Conservation (phyloP, 1,139 yeast species). For the Wickerhamiella pararugosa region DNA sequence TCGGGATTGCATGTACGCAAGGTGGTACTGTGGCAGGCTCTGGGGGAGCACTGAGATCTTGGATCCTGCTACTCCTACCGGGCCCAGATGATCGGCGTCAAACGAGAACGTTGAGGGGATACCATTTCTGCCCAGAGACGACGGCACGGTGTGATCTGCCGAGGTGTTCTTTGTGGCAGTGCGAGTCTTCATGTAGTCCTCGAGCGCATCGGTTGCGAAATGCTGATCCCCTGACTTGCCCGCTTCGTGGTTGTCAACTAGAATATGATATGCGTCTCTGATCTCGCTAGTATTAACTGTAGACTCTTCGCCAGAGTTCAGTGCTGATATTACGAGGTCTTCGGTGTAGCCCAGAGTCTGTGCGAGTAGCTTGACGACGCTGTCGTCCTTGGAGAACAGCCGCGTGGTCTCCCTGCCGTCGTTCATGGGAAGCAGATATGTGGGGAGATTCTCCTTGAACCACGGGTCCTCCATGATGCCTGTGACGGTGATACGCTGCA, state of each 20-base stretch:
- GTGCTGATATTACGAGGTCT: slow-evolving; percentile 71
- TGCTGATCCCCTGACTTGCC: slow-evolving; percentile 36
- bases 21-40: slow-evolving; percentile 82
- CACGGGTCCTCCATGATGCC: slow-evolving; percentile 94
- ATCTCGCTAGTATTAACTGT: slow-evolving; percentile 48
- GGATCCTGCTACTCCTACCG: slow-evolving; percentile 26
- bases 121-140: slow-evolving; percentile 18
- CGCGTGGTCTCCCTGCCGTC: slow-evolving; percentile 22
- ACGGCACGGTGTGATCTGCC: slow-evolving; percentile 36
- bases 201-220: slow-evolving; percentile 21
- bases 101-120: slow-evolving; percentile 15
- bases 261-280: slow-evolving; percentile 77
- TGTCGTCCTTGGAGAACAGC: slow-evolving; percentile 45
- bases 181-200: slow-evolving; percentile 21
- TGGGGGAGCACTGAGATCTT: slow-evolving; percentile 90
- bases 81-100: slow-evolving; percentile 16
- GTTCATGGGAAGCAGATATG: slow-evolving; percentile 54
- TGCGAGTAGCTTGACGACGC: slow-evolving; percentile 62
- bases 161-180: slow-evolving; percentile 9
- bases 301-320: slow-evolving; percentile 20
- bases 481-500: slow-evolving; percentile 86
- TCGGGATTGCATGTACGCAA: slow-evolving; percentile 74
- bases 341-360: slow-evolving; percentile 87
- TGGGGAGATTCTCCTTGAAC: slow-evolving; percentile 77
- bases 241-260: slow-evolving; percentile 67